Evolutionary conservation across 169 alveolate species (phyloP).

Genomic region (Cryptosporidium felis): DNA sequence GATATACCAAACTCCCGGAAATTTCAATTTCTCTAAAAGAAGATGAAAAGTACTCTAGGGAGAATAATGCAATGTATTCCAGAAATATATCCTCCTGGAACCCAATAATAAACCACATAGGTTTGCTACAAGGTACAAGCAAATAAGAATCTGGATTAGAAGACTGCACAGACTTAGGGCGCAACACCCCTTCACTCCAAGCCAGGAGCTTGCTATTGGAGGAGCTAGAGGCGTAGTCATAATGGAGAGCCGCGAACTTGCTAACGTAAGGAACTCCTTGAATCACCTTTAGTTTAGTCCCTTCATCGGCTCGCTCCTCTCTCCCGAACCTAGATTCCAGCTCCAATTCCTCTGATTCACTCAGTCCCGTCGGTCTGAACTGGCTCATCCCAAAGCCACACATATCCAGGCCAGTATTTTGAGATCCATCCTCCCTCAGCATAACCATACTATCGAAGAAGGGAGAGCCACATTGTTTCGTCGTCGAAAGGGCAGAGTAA

Average conservation of each 20-base stretch:
- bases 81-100: slow-evolving; percentile 58
- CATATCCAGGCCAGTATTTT: background rate
- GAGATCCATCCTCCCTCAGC: background rate
- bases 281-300: background rate
- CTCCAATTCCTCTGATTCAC: too few relatives aligned
- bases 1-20: slow-evolving; percentile 49
- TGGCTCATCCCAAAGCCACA: background rate
- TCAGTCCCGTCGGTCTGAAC: too few relatives aligned
- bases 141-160: slow-evolving; percentile 68
- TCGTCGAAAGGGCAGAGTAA: background rate
- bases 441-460: slow-evolving; percentile 50
- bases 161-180: slow-evolving; percentile 66
- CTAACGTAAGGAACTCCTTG: slow-evolving; percentile 43
- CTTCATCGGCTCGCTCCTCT: too few relatives aligned
- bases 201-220: slow-evolving; percentile 38
- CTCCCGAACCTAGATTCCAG: too few relatives aligned
- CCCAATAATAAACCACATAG: slow-evolving; percentile 68
- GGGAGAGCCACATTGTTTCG: slow-evolving; percentile 29
- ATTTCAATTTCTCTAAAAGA: slow-evolving; percentile 62
- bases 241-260: slow-evolving; percentile 54
- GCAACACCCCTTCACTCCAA: slow-evolving; percentile 52
- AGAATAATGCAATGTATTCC: slow-evolving; percentile 59
- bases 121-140: slow-evolving; percentile 52
- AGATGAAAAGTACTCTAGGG: slow-evolving; percentile 54
- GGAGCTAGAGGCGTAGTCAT: slow-evolving; percentile 59